A percentile compares a stretch with the other conserved stretches of the same genome.
phyloP scores from a whole-genome alignment of 352 stramenopile species.

The Globisporangium yorkense region DNA sequence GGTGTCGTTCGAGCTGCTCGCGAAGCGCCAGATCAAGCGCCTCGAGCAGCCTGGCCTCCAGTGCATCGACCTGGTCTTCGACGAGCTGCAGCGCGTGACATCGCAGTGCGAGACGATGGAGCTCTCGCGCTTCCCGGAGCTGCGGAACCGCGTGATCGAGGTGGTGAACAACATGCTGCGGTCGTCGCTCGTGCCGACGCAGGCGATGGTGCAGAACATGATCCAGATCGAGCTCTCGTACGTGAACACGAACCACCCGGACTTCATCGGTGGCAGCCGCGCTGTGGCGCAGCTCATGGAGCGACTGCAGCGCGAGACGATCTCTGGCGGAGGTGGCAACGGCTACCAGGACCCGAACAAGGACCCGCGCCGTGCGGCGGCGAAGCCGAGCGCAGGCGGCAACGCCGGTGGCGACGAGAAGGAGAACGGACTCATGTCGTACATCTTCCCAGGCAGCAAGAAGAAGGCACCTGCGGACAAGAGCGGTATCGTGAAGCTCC shows the following conservation, averaged over 20 bases:
- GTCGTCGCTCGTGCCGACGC: constrained; percentile 69
- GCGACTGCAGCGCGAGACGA: constrained; percentile 87
- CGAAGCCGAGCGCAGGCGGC: constrained; percentile 15
- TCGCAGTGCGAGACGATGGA: constrained; percentile 94
- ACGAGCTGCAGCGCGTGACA: constrained; percentile 96
- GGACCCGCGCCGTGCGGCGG: constrained; percentile 37
- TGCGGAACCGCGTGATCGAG: constrained; percentile 95
- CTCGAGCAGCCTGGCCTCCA: constrained; percentile 95
- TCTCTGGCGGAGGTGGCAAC: constrained; percentile 31
- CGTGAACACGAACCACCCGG: constrained; percentile 99
- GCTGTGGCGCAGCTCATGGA: constrained; percentile 95
- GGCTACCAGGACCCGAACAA: constrained; percentile 36
- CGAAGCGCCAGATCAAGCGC: constrained; percentile 95
- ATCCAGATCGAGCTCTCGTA: constrained; percentile 99
- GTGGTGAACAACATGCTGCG: constrained; percentile 89
- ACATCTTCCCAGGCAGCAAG: constrained; percentile 61
- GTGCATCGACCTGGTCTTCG: constrained; percentile 98
- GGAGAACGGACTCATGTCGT: constrained; percentile 67
- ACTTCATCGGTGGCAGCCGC: constrained; percentile 97
- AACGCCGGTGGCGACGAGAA: constrained; percentile 65
- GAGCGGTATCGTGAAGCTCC: constrained; percentile 89
- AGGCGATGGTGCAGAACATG: constrained; percentile 97
- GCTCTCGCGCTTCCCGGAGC: constrained; percentile 92
- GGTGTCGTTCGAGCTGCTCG: constrained; percentile 98
- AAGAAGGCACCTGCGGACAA: constrained; percentile 32